phyloP scores from a whole-genome alignment of 2,329 filamentous ascomycete genomes.

The Hypomyces perniciosus region DNA sequence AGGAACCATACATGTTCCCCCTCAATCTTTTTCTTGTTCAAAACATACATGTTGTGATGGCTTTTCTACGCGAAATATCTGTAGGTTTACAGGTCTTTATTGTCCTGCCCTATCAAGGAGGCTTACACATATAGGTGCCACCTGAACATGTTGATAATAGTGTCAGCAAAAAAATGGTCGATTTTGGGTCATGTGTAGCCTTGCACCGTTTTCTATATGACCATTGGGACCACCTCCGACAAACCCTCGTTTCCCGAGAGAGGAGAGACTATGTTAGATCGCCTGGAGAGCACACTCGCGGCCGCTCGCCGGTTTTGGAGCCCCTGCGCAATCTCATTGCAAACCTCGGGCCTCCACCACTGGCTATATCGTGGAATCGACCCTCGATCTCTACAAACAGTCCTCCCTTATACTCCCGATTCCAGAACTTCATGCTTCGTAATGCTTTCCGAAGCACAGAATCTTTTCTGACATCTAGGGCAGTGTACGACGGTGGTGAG shows the following conservation, averaged over 20 bases:
- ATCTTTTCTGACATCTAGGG: slow-evolving; percentile 56
- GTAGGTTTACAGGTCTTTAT: slow-evolving; percentile 34
- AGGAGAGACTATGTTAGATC: slow-evolving; percentile 50
- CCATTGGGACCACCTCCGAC: slow-evolving; percentile 64
- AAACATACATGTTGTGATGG: slow-evolving; percentile 62
- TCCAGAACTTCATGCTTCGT: slow-evolving; percentile 67
- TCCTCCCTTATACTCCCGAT: slow-evolving; percentile 59
- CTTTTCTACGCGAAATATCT: slow-evolving; percentile 62
- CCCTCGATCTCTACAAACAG: slow-evolving; percentile 59
- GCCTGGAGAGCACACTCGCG: slow-evolving; percentile 46
- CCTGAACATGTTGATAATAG: slow-evolving; percentile 40
- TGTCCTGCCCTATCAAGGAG: background rate
- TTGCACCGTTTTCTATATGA: slow-evolving; percentile 65
- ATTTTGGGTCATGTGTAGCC: slow-evolving; percentile 66
- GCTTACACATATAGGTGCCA: slow-evolving; percentile 32
- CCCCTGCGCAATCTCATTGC: slow-evolving; percentile 56
- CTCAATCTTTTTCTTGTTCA: slow-evolving; percentile 63
- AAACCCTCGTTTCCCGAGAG: slow-evolving; percentile 56
- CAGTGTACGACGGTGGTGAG: slow-evolving; percentile 65
- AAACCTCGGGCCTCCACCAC: slow-evolving; percentile 59
- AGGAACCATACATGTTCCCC: slow-evolving; percentile 67
- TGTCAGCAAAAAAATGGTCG: slow-evolving; percentile 47
- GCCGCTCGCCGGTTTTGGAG: slow-evolving; percentile 52
- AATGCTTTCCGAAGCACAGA: slow-evolving; percentile 62
- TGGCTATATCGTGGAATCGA: slow-evolving; percentile 64